Conservation (phyloP, 495 filamentous ascomycete species). For the Talaromyces ruber region DNA sequence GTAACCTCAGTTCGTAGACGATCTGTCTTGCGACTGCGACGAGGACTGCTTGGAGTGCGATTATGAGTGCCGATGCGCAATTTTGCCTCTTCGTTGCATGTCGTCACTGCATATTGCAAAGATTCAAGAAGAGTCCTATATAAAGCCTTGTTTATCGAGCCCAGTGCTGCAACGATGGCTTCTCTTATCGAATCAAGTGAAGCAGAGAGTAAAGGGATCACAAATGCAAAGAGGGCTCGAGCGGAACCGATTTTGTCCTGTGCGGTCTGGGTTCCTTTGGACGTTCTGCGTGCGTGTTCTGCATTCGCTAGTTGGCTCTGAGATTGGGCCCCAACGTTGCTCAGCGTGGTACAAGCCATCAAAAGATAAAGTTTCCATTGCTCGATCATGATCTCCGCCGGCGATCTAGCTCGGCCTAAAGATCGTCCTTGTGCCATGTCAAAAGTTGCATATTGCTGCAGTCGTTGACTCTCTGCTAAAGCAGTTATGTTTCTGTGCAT, state of each 20-base stretch:
- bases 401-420: slow-evolving; percentile 54
- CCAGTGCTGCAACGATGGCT: slow-evolving; percentile 85
- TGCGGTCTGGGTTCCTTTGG: slow-evolving; percentile 58
- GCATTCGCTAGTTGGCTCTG: slow-evolving; percentile 48
- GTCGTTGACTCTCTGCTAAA: slow-evolving; percentile 65
- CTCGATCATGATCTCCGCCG: slow-evolving; percentile 82
- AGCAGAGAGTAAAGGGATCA: slow-evolving; percentile 78
- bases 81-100: slow-evolving; percentile 82
- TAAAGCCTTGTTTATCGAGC: slow-evolving; percentile 92
- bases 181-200: slow-evolving; percentile 70
- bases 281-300: slow-evolving; percentile 81
- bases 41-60: slow-evolving; percentile 65
- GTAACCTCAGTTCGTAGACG: slow-evolving; percentile 87
- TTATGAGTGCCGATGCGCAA: slow-evolving; percentile 68
- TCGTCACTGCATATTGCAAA: slow-evolving; percentile 70
- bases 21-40: slow-evolving; percentile 72
- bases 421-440: slow-evolving; percentile 40
- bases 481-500: slow-evolving; percentile 78
- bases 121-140: slow-evolving; percentile 89
- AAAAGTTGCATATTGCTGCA: slow-evolving; percentile 47
- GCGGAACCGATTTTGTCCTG: slow-evolving; percentile 84
- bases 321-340: slow-evolving; percentile 64
- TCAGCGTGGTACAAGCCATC: slow-evolving; percentile 93
- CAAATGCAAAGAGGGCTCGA: slow-evolving; percentile 75
- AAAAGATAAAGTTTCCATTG: slow-evolving; percentile 99